Base-by-base conservation (phyloP, 2,329 filamentous ascomycete genomes). In the Phoma herbarum region DNA sequence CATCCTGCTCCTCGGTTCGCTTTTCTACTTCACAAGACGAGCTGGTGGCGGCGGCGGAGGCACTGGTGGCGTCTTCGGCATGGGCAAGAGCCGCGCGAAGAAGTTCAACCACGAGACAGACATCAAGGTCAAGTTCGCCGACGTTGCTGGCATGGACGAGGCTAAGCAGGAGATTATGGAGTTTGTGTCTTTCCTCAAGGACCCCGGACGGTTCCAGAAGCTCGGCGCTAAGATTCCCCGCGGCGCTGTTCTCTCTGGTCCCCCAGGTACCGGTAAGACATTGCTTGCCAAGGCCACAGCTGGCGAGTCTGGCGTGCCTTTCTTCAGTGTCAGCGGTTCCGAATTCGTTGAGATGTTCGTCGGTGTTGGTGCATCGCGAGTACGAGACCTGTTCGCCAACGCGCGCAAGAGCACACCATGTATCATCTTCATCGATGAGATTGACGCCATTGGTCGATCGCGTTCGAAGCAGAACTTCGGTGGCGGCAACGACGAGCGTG, bases 271-370 rank as follows among this genome's bases (percentile, higher is more conserved):
- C 46, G 95, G 95, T 88, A 99, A 99, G 83, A 99, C 95, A 2
- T 82, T 99, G 61, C 86, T 99, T 44, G 95, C 95, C 63, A 99
- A 99, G 82, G 95, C 95, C 14, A 99, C 95, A 10, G 95, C 95
- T 49, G 95, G 95, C 75, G 95, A 99, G 81, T 97, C 95, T 25
- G 90, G 91, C 42, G 95, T 99, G 29, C 95, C 95, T 0, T 99
- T 99, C 85, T 99, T 93, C 85, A 97, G 92, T 72, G 95, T 99
- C 70, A 97, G 93, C 77, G 95, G 95, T 75, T 99, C 95, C 47
- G 95, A 99, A 77, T 99, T 99, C 75, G 94, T 99, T 29, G 95
- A 99, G 81, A 99, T 99, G 94, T 99, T 99, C 75, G 95, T 99
- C 50, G 95, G 95, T 86, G 95, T 99, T 60, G 95, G 95, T 78